These are phyloP conservation scores for Lactuca saligna DNA, from an alignment of 129 eudicot genomes.

Conservation along the genomic window DNA sequence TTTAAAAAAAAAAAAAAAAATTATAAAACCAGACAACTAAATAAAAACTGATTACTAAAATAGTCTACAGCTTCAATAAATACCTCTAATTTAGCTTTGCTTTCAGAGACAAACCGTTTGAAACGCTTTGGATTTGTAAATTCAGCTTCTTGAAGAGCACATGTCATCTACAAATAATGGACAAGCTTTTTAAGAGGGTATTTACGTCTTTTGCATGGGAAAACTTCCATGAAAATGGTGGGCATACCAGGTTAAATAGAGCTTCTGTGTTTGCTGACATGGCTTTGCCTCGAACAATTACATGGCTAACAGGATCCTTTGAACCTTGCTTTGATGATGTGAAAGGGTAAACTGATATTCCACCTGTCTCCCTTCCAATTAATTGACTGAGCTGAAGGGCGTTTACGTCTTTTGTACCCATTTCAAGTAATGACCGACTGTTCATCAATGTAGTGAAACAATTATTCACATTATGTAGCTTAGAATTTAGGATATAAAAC, in stretches of 20 bases:
- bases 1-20: conserved; percentile 8
- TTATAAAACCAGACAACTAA: conserved; percentile 1
- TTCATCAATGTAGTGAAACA: conserved; percentile 30
- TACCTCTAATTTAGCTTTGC: conserved; percentile 93
- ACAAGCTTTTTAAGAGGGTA: neutral
- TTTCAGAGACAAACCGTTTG: conserved; percentile 84
- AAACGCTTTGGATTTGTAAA: conserved; percentile 83
- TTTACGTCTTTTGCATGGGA: no score
- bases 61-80: neutral
- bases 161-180: conserved; percentile 43
- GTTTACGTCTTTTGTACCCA: conserved; percentile 84
- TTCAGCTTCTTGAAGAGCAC: conserved; percentile 73
- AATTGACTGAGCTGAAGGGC: conserved; percentile 73
- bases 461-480: neutral
- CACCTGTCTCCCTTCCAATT: conserved; percentile 84
- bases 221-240: neutral
- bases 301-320: conserved; percentile 58
- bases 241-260: conserved; percentile 73
- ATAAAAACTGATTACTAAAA: conserved; percentile 12
- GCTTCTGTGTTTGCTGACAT: conserved; percentile 78
- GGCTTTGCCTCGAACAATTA: conserved; percentile 80
- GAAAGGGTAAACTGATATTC: conserved; percentile 76
- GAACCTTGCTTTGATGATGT: conserved; percentile 66
- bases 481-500: no score
- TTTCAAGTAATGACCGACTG: conserved; percentile 87